Base-by-base conservation (phyloP, 2,329 filamentous ascomycete species). In the Cordyceps javanica region DNA sequence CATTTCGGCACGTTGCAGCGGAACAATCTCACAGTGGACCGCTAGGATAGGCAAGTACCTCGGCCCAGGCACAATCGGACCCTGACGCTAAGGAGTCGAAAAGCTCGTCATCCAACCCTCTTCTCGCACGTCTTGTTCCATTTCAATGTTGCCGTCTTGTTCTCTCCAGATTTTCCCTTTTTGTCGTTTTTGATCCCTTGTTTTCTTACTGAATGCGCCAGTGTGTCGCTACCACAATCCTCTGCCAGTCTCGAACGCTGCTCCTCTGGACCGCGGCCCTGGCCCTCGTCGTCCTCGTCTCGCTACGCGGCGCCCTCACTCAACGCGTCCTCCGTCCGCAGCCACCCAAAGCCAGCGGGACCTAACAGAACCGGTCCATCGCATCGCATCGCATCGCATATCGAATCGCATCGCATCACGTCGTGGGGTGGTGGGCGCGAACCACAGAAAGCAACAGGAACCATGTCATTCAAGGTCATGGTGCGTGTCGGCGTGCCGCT, bases 191-290 rank as follows among this genome's bases (percentile, higher is more conserved):
- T 16, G 21, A 5, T 9, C 13, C 14, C 1, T 45, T 26, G 2
- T 11, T 19, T 5, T 30, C 16, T 21, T 21, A 6, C 11, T 41
- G 21, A 8, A 59, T 59, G 44, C 54, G 26, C 45, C 28, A 55
- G 53, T 78, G 76, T 66, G 73, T 72, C 38, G 53, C 53, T 9
- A 73, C 64, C 60, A 74, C 73, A 2, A 62, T 74, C 57, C 61
- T 75, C 62, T 78, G 76, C 65, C 64, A 73, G 60, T 61, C 72
- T 23, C 72, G 74, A 60, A 69, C 67, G 39, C 61, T 71, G 23
- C 70, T 74, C 38, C 73, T 78, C 59, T 79, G 76, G 76, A 62
- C 67, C 30, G 63, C 76, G 55, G 75, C 71, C 9, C 48, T 78
- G 14, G 39, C 71, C 36, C 34, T 50, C 26, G 3, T 57, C 36